phyloP scores from a whole-genome alignment of 2,329 filamentous ascomycete genomes.

The Aspergillus jensenii region DNA sequence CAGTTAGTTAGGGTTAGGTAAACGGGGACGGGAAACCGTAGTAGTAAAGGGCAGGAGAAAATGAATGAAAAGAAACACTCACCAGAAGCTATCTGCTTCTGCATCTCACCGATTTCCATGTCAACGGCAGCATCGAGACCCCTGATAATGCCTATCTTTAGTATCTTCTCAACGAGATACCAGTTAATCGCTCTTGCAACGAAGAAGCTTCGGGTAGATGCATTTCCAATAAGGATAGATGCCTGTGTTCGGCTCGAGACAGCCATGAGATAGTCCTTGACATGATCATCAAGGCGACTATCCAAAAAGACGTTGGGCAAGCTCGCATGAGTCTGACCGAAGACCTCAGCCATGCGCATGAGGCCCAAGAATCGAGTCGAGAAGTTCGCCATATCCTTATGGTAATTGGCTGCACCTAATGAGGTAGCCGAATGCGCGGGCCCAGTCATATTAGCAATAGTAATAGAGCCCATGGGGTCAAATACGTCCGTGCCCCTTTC shows the following conservation, averaged over 20 bases:
- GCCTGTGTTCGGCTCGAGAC: conserved; percentile 16
- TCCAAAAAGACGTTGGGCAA: conserved; percentile 16
- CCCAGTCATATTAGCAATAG: background rate
- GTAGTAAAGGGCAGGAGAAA: no score
- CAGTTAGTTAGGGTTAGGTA: background rate
- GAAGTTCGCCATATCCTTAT: conserved; percentile 9
- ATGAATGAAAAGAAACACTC: background rate
- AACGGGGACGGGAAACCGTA: background rate
- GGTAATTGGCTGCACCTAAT: background rate
- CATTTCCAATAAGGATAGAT: conserved; percentile 22
- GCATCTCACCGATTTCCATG: conserved; percentile 21
- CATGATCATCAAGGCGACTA: conserved; percentile 13
- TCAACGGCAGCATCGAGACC: conserved; percentile 25
- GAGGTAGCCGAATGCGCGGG: background rate
- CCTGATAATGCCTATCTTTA: conserved; percentile 24
- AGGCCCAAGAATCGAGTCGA: conserved; percentile 14
- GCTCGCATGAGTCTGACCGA: conserved; percentile 18
- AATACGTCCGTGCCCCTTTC: background rate
- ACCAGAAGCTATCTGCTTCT: conserved; percentile 21
- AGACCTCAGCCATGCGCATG: conserved; percentile 18
- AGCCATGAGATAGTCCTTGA: conserved; percentile 23
- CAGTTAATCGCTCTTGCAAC: conserved; percentile 31
- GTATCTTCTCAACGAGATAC: conserved; percentile 23
- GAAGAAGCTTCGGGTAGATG: conserved; percentile 21
- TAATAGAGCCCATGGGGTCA: background rate